Base-by-base conservation (phyloP, 2,329 filamentous ascomycete species). In the Paecilomyces niveus region DNA sequence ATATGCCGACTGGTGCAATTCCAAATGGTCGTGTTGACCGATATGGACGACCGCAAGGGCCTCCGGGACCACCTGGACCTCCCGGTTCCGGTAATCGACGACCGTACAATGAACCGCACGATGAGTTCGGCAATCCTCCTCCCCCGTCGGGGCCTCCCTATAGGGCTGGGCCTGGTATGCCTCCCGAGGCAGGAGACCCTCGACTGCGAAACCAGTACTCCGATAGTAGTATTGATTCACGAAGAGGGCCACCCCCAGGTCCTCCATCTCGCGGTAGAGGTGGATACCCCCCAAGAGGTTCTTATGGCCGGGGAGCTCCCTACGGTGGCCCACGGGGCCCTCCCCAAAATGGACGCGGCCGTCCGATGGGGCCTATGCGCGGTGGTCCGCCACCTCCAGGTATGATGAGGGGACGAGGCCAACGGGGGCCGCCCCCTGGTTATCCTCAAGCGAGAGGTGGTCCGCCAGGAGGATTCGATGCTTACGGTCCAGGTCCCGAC, bases 221-320 rank as follows among this genome's bases (percentile, higher is more conserved):
- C 1, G 74, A 81, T 59, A 74, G 74, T 24, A 78, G 75, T 33
- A 73, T 81, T 66, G 74, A 73, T 8, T 76, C 76, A 13, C 69
- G 70, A 59, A 69, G 73, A 59, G 75, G 74, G n/a, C 67, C 71
- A 39, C 69, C 72, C 13, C 68, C 69, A 59, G 76, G 76, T 11
- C 83, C 80, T 61, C 78, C 72, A 2, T 74, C 79, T 8, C 81
- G 83, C 58, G 83, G 84, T 24, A 79, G 87, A 67, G 85, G 84
- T 64, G 80, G 78, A 6, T 83, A 81, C 62, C 76, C 76, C 3
- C 71, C 72, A 22, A 71, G 77, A 57, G 78, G 81, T 54, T 76
- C 69, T 10, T 78, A 76, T 64, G 76, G 76, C 32, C 71, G 75
- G 13, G 75, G 74, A 45, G 71, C 70, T 9, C 70, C 75, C 29